A percentile compares a stretch with the other conserved stretches of the same genome.
Conservation (phyloP, 345 rosid species). For the Eucalyptus shirleyi region DNA sequence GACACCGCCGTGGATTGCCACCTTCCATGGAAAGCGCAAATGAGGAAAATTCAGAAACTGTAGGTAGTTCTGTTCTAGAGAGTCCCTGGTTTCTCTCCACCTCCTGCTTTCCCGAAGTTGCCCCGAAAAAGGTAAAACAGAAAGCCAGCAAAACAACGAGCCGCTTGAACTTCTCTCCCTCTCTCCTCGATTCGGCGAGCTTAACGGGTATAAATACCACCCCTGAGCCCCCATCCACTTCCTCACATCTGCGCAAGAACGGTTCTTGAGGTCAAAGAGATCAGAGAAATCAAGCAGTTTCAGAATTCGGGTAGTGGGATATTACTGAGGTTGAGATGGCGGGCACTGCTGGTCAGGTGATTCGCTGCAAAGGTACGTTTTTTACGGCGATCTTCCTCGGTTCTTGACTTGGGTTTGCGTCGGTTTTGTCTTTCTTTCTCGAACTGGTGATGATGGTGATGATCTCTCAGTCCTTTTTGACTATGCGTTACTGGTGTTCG, state of each 20-base stretch:
- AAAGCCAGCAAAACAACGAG: no score
- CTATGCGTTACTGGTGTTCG: neutral
- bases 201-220: neutral
- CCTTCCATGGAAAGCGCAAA: neutral
- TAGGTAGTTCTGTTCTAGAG: rapidly evolving
- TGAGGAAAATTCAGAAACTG: neutral
- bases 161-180: neutral
- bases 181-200: neutral
- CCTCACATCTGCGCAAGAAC: neutral
- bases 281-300: neutral
- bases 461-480: neutral
- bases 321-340: neutral
- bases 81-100: no score
- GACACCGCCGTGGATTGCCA: neutral
- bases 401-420: neutral
- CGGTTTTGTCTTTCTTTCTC: neutral
- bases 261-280: neutral
- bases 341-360: conserved; percentile 19
- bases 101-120: no score
- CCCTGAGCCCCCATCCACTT: neutral
- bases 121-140: no score
- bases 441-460: no score
- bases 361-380: conserved; percentile 26
- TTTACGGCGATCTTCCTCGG: neutral
- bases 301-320: neutral